Evolutionary conservation across 768 basidiomycete species (phyloP).

Genomic region (Calocybe cyanea): DNA sequence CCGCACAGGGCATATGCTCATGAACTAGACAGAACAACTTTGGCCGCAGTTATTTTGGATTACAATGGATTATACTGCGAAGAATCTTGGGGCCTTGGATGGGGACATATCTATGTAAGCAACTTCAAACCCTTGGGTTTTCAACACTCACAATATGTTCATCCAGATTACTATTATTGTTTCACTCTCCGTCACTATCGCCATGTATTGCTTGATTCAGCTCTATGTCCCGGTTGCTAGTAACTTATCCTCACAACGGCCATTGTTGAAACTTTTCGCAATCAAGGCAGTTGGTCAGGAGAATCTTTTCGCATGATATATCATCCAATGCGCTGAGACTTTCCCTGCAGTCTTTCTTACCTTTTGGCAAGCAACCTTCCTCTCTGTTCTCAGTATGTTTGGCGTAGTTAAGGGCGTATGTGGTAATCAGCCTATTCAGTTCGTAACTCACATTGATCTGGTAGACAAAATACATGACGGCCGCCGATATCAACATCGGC

Average conservation of each 20-base stretch:
- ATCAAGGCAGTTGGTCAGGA: conserved; percentile 67
- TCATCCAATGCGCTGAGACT: background rate
- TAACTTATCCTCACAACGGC: conserved; percentile 53
- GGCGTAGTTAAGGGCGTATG: conserved; percentile 60
- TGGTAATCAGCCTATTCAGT: background rate
- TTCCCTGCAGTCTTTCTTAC: conserved; percentile 55
- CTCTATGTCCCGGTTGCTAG: conserved; percentile 56
- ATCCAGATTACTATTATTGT: conserved; percentile 54
- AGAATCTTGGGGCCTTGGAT: conserved; percentile 61
- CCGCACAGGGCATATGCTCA: background rate
- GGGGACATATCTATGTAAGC: conserved; percentile 67
- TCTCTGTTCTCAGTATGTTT: conserved; percentile 53
- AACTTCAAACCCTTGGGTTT: background rate
- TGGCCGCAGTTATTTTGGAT: conserved; percentile 59
- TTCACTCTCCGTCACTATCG: conserved; percentile 67
- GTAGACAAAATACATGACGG: conserved; percentile 66
- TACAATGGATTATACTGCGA: conserved; percentile 71
- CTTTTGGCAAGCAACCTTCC: conserved; percentile 70
- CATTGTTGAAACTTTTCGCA: conserved; percentile 65
- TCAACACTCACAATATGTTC: background rate
- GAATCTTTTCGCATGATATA: background rate
- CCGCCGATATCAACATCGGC: conserved; percentile 69
- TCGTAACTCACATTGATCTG: background rate
- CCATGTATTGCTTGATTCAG: conserved; percentile 78
- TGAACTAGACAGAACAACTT: conserved; percentile 39